phyloP scores from a whole-genome alignment of 1,284 basidiomycete genomes.

The Heliocybe sulcata region DNA sequence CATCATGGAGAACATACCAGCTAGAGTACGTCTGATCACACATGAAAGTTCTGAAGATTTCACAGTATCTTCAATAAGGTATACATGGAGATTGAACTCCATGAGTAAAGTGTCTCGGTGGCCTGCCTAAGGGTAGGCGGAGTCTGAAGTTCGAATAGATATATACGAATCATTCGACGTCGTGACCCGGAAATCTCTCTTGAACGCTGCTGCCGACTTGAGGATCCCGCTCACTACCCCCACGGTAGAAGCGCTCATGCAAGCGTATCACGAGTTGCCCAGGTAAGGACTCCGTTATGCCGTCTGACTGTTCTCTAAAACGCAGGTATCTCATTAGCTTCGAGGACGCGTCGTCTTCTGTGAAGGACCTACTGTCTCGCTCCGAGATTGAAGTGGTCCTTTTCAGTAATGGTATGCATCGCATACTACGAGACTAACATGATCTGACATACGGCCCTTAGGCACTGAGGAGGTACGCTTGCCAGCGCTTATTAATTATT shows the following conservation, averaged over 20 bases:
- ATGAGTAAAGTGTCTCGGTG: not conserved
- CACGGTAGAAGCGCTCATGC: not conserved
- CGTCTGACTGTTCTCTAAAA: not conserved
- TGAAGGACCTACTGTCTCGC: not conserved
- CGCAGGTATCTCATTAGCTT: not conserved
- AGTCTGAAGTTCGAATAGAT: not conserved
- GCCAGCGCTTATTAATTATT: too few relatives aligned
- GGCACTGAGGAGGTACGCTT: not conserved
- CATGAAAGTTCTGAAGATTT: too few relatives aligned
- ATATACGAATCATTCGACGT: not conserved
- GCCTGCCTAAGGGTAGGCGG: not conserved
- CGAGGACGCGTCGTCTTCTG: not conserved
- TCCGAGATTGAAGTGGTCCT: not conserved
- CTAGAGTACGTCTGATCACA: not conserved
- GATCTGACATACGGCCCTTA: not conserved
- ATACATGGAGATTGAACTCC: constrained; percentile 1
- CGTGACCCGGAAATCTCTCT: not conserved
- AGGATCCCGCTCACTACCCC: not conserved
- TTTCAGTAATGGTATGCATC: not conserved
- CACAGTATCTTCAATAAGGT: not conserved
- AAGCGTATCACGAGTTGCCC: not conserved
- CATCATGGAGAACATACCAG: not conserved
- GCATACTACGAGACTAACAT: not conserved
- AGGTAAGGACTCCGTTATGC: not conserved
- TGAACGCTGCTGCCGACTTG: not conserved